A percentile compares a stretch with the other conserved stretches of the same genome.
These are phyloP conservation scores for Nothopassalora personata DNA, from an alignment of 2,329 filamentous ascomycete species.

Conservation along the genomic window DNA sequence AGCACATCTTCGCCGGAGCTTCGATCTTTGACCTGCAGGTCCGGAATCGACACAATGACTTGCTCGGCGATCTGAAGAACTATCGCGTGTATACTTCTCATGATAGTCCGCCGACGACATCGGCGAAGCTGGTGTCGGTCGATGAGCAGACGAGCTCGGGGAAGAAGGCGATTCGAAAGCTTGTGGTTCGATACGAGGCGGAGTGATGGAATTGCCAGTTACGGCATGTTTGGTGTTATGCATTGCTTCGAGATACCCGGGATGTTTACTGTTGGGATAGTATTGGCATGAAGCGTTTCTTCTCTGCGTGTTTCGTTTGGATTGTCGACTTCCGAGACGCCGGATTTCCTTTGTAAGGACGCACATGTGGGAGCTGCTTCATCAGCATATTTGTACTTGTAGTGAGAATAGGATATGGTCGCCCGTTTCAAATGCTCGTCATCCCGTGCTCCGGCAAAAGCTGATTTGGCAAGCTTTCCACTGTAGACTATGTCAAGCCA, in stretches of 20 bases:
- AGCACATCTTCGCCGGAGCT: slow-evolving; percentile 18
- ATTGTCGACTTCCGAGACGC: background rate
- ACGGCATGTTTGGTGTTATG: background rate
- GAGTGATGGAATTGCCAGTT: background rate
- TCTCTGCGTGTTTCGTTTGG: background rate
- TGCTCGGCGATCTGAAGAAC: slow-evolving; percentile 11
- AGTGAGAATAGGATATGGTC: background rate
- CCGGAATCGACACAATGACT: slow-evolving; percentile 3
- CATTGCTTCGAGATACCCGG: slow-evolving; percentile 4
- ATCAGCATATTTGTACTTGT: background rate
- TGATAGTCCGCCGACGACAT: slow-evolving; percentile 16
- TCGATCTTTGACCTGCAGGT: slow-evolving; percentile 14
- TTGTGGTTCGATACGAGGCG: slow-evolving; percentile 1
- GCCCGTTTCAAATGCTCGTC: background rate
- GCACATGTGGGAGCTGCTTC: background rate
- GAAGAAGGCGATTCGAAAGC: background rate
- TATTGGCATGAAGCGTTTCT: background rate
- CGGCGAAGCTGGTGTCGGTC: slow-evolving; percentile 14
- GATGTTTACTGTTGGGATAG: background rate
- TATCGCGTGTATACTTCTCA: slow-evolving; percentile 16
- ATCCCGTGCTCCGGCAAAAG: background rate
- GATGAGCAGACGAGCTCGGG: slow-evolving; percentile 3
- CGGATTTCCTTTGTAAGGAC: background rate
- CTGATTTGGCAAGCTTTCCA: slow-evolving; percentile 8
- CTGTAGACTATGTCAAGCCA: slow-evolving; percentile 23